Percentiles rank a stretch among this genome's conserved stretches.
These are phyloP conservation scores for Carex arenaria DNA, from an alignment of 202 grass and related monocot species.

Conservation along the genomic window DNA sequence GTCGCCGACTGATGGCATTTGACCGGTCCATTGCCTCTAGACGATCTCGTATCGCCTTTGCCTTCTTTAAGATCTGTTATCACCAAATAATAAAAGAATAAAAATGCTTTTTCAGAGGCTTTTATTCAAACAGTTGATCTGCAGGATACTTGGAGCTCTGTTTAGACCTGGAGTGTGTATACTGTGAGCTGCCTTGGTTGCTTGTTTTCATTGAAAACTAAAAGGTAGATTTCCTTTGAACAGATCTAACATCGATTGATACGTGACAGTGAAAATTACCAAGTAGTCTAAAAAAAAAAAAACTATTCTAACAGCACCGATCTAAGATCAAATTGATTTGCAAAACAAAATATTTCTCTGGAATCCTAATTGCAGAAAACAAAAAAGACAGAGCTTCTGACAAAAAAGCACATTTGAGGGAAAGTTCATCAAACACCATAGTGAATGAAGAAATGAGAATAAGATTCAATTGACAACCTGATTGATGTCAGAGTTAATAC, in stretches of 20 bases:
- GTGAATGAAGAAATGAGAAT: background rate
- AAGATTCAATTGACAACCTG: conserved; percentile 1
- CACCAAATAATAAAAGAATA: background rate
- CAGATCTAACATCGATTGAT: background rate
- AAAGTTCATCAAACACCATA: background rate
- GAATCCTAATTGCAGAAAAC: background rate
- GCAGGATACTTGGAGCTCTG: background rate
- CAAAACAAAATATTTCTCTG: background rate
- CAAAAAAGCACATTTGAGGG: background rate
- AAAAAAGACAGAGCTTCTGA: background rate
- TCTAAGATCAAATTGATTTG: background rate
- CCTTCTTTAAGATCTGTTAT: conserved; percentile 23
- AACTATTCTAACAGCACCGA: background rate
- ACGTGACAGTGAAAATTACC: background rate
- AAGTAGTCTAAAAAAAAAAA: background rate
- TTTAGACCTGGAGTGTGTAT: background rate
- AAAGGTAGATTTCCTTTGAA: background rate
- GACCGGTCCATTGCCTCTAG: conserved; percentile 75
- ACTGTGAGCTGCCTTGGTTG: background rate
- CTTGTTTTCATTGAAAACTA: background rate
- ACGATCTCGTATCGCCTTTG: conserved; percentile 52
- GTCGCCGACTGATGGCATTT: conserved; percentile 60
- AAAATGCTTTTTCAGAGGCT: background rate
- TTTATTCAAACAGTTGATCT: background rate
- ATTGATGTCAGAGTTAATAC: conserved; percentile 68